These are phyloP conservation scores for Thalassiosira pacifica DNA, from an alignment of 352 stramenopile species.

Conservation along the genomic window DNA sequence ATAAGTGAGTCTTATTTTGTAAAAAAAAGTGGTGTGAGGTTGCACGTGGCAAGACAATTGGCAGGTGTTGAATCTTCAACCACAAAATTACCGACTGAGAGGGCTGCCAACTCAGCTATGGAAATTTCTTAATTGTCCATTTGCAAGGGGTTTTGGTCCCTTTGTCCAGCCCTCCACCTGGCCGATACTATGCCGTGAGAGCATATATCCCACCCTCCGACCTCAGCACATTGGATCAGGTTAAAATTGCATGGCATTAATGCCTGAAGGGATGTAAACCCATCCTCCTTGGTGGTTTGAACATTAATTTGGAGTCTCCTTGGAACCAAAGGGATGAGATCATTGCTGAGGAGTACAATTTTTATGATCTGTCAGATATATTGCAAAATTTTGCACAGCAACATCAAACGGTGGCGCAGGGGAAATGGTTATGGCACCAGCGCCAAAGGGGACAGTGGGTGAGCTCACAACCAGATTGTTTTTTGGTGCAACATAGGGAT, in stretches of 20 bases:
- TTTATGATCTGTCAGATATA: not conserved
- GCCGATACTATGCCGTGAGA: not conserved
- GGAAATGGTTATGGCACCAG: not conserved
- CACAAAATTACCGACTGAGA: no score
- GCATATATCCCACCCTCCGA: not conserved
- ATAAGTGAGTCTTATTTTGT: no score
- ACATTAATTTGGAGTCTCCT: not conserved
- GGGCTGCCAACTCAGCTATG: no score
- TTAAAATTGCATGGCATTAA: not conserved
- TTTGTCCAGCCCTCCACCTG: no score
- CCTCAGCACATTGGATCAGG: not conserved
- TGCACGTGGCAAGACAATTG: no score
- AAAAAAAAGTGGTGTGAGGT: no score
- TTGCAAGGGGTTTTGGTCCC: no score
- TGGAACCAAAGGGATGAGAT: slow-evolving; percentile 1
- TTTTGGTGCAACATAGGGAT: not conserved
- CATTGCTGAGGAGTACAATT: slow-evolving; percentile 2
- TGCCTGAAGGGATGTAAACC: not conserved
- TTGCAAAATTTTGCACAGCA: not conserved
- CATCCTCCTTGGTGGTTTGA: not conserved
- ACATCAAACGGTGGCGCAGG: not conserved
- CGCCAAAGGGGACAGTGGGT: not conserved
- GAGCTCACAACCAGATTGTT: slow-evolving; percentile 13
- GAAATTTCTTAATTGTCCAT: no score
- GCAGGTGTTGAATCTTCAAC: no score